A percentile compares a stretch with the other conserved stretches of the same genome.
Conservation (phyloP, 306 rosid genomes). For the Albizia julibrissin region DNA sequence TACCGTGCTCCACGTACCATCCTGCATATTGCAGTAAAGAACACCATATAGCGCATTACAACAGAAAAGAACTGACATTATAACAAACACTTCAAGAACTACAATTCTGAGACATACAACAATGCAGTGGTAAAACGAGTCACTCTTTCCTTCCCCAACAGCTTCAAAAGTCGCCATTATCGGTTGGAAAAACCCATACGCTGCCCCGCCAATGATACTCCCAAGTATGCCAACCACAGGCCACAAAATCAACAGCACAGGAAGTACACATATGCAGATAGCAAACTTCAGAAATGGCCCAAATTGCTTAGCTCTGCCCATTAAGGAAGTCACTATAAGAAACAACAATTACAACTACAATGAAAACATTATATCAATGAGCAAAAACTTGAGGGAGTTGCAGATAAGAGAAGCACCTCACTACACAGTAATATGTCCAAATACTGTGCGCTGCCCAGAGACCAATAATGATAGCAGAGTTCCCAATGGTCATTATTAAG, state of each 20-base stretch:
- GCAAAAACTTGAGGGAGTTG: slow-evolving; percentile 11
- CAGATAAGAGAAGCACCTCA: slow-evolving; percentile 61
- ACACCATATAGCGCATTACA: slow-evolving; percentile 26
- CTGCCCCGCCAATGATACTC: slow-evolving; percentile 82
- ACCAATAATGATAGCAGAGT: slow-evolving; percentile 70
- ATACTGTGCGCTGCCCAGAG: slow-evolving; percentile 75
- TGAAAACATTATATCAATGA: slow-evolving; percentile 8
- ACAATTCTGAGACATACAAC: slow-evolving; percentile 55
- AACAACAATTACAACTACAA: slow-evolving; percentile 7
- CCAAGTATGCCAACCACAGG: slow-evolving; percentile 76
- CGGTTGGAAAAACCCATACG: slow-evolving; percentile 75
- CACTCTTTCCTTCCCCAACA: slow-evolving; percentile 79
- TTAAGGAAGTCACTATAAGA: slow-evolving; percentile 33
- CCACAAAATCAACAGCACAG: slow-evolving; percentile 61
- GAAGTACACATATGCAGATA: slow-evolving; percentile 67
- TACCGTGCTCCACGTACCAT: slow-evolving; percentile 79
- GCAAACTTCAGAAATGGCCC: slow-evolving; percentile 81
- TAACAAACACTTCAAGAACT: slow-evolving; percentile 19
- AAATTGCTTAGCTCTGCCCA: slow-evolving; percentile 64
- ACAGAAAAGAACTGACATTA: slow-evolving; percentile 27
- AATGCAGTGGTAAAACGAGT: slow-evolving; percentile 63
- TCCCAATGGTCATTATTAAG: slow-evolving; percentile 71
- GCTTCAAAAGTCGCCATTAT: slow-evolving; percentile 80
- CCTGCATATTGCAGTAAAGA: slow-evolving; percentile 52
- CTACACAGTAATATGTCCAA: slow-evolving; percentile 74